Conservation (phyloP, 345 rosid genomes). For the Conringia planisiliqua region DNA sequence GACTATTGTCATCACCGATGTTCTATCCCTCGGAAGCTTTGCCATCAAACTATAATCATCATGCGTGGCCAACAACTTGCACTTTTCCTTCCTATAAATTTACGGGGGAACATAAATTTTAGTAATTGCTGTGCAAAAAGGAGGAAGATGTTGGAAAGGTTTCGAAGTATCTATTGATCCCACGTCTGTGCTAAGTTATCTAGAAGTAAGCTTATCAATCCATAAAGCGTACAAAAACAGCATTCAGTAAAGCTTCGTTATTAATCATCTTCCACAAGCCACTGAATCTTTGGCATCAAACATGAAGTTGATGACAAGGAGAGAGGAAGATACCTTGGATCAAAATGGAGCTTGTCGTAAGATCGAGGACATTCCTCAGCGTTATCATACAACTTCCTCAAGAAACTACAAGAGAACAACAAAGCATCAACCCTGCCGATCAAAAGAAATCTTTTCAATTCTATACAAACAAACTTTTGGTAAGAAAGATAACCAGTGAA, state of each 20-base stretch:
- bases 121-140: neutral
- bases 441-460: neutral
- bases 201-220: conserved; percentile 7
- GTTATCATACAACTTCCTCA: conserved; percentile 69
- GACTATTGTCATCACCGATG: conserved; percentile 87
- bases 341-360: conserved; percentile 82
- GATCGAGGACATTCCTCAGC: conserved; percentile 89
- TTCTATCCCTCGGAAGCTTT: conserved; percentile 72
- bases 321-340: conserved; percentile 63
- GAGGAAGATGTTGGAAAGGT: neutral
- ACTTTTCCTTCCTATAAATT: conserved; percentile 61
- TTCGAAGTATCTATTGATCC: neutral
- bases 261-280: neutral
- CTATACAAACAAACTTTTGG: neutral
- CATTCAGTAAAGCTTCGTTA: neutral
- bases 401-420: conserved; percentile 55
- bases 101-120: neutral
- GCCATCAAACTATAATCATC: conserved; percentile 96
- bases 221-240: neutral
- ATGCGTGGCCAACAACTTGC: conserved; percentile 84
- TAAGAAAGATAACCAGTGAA: conserved; percentile 57
- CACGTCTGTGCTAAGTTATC: conserved; percentile 1
- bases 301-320: neutral
- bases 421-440: conserved; percentile 13
- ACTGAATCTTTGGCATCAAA: neutral